A percentile compares a stretch with the other conserved stretches of the same genome.
These are phyloP conservation scores for Exophiala oligosperma DNA, from an alignment of 2,329 filamentous ascomycete genomes.

Conservation along the genomic window DNA sequence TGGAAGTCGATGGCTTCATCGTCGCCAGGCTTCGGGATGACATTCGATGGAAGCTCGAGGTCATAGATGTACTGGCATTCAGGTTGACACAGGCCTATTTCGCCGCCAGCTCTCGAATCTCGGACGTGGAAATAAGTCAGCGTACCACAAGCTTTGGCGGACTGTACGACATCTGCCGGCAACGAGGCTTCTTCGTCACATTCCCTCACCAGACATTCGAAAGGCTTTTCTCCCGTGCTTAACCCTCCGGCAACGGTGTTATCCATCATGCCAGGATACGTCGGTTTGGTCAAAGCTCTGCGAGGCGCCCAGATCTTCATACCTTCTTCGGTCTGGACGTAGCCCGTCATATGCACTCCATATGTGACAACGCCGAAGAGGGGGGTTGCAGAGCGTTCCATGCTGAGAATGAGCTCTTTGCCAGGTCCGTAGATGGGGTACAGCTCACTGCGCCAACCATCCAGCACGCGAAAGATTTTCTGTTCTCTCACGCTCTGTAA, in stretches of 20 bases:
- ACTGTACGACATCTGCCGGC: slow-evolving; percentile 66
- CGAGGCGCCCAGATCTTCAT: slow-evolving; percentile 83
- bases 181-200: slow-evolving; percentile 86
- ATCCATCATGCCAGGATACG: slow-evolving; percentile 88
- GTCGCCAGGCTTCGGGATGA: slow-evolving; percentile 75
- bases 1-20: slow-evolving; percentile 85
- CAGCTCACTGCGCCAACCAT: slow-evolving; percentile 76
- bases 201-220: slow-evolving; percentile 82
- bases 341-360: slow-evolving; percentile 80
- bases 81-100: slow-evolving; percentile 79
- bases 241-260: slow-evolving; percentile 91
- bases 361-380: slow-evolving; percentile 76
- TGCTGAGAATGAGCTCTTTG: slow-evolving; percentile 64
- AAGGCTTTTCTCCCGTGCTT: slow-evolving; percentile 74
- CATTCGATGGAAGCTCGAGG: slow-evolving; percentile 68
- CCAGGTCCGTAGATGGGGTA: slow-evolving; percentile 73
- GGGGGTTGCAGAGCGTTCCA: slow-evolving; percentile 73
- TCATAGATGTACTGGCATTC: slow-evolving; percentile 93
- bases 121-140: slow-evolving; percentile 86
- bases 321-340: slow-evolving; percentile 57
- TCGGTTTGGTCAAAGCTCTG: slow-evolving; percentile 74
- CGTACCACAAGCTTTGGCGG: slow-evolving; percentile 62
- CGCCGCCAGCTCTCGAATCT: slow-evolving; percentile 72
- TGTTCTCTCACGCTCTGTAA: slow-evolving; percentile 67
- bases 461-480: slow-evolving; percentile 71